A percentile compares a stretch with the other conserved stretches of the same genome.
Evolutionary conservation across 352 stramenopile species (phyloP).

Genomic region (Phytophthora niederhauseri): DNA sequence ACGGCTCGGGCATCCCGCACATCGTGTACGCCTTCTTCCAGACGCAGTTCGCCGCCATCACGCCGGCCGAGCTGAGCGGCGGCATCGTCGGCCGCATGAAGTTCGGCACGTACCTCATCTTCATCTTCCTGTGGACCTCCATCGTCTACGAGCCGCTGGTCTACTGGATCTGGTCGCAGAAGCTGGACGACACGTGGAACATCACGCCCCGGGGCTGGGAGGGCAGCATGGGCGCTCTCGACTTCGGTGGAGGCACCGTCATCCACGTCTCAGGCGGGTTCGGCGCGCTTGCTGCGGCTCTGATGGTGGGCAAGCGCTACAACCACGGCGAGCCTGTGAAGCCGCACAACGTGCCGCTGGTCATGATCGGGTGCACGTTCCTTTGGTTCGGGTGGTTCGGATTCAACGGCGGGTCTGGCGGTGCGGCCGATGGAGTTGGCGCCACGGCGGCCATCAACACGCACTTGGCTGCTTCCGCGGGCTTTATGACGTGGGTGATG

Average conservation of each 20-base stretch:
- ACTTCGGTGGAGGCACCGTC: slow-evolving; percentile 83
- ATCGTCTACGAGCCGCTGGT: slow-evolving; percentile 83
- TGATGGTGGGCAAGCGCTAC: slow-evolving; percentile 71
- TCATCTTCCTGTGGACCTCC: slow-evolving; percentile 75
- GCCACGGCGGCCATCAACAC: slow-evolving; percentile 72
- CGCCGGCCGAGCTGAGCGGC: slow-evolving; percentile 67
- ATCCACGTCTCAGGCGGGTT: slow-evolving; percentile 82
- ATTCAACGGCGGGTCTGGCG: slow-evolving; percentile 75
- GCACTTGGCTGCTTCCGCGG: slow-evolving; percentile 57
- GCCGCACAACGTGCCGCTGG: slow-evolving; percentile 79
- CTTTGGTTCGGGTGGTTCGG: slow-evolving; percentile 86
- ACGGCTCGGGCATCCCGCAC: slow-evolving; percentile 64
- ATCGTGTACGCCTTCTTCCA: slow-evolving; percentile 80
- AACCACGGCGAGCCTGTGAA: slow-evolving; percentile 69
- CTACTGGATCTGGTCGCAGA: slow-evolving; percentile 80
- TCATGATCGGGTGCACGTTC: slow-evolving; percentile 72
- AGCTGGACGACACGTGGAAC: slow-evolving; percentile 55
- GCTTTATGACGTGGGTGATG: slow-evolving; percentile 66
- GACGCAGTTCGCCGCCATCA: slow-evolving; percentile 83
- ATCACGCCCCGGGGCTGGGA: slow-evolving; percentile 55
- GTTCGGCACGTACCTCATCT: slow-evolving; percentile 75
- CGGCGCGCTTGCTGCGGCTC: slow-evolving; percentile 59
- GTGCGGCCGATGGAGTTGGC: slow-evolving; percentile 57
- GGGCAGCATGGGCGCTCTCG: slow-evolving; percentile 61
- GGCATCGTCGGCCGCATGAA: slow-evolving; percentile 83